Conservation (phyloP, 768 basidiomycete genomes). For the Termitomyces sp. region DNA sequence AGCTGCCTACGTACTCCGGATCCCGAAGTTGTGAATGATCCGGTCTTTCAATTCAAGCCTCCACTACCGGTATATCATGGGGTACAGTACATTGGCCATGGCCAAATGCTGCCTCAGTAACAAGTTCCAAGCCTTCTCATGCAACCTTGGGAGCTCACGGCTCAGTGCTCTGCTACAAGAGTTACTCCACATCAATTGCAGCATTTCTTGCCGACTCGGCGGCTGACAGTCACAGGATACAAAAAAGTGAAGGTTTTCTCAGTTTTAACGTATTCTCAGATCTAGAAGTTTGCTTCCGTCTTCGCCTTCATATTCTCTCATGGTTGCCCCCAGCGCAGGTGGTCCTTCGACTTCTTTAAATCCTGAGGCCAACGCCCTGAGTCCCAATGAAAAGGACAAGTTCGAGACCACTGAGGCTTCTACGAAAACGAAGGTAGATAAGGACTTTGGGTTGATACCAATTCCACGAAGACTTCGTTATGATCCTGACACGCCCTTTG, state of each 20-base stretch:
- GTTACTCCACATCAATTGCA: neutral
- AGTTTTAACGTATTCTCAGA: neutral
- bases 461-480: slow-evolving; percentile 13
- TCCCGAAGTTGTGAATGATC: too few species aligned
- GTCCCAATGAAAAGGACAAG: neutral
- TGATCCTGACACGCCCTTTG: slow-evolving; percentile 10
- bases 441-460: slow-evolving; percentile 9
- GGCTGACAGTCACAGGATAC: neutral
- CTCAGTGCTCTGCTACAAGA: too few species aligned
- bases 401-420: neutral
- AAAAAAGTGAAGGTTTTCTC: neutral
- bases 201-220: neutral
- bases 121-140: too few species aligned
- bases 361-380: neutral
- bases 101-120: too few species aligned
- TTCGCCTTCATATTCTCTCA: neutral
- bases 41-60: too few species aligned
- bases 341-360: neutral
- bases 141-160: neutral
- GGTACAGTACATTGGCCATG: too few species aligned
- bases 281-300: neutral
- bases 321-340: neutral
- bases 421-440: neutral
- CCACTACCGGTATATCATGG: too few species aligned
- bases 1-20: too few species aligned